A percentile compares a stretch with the other conserved stretches of the same genome.
Evolutionary conservation across 2,329 filamentous ascomycete genomes (phyloP).

Genomic region (Cladophialophora exuberans): DNA sequence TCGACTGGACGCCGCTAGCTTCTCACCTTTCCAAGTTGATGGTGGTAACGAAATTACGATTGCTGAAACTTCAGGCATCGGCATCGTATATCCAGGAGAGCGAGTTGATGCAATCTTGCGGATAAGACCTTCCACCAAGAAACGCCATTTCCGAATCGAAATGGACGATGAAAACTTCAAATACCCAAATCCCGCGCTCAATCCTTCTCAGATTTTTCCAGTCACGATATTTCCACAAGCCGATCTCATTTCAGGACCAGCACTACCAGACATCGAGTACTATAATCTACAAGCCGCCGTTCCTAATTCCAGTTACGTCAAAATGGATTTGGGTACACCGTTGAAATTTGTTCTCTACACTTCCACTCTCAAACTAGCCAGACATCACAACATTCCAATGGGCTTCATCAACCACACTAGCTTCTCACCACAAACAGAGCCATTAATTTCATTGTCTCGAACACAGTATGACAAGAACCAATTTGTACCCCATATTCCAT

Average conservation of each 20-base stretch:
- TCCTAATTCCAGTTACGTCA: constrained; percentile 34
- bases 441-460: constrained; percentile 40
- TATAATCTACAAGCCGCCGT: constrained; percentile 37
- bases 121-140: background rate
- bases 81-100: constrained; percentile 50
- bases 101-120: constrained; percentile 47
- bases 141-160: constrained; percentile 20
- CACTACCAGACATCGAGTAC: constrained; percentile 1
- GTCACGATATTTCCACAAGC: constrained; percentile 27
- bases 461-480: constrained; percentile 49
- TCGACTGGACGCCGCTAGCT: constrained; percentile 35
- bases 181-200: constrained; percentile 49
- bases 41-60: constrained; percentile 42
- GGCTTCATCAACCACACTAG: constrained; percentile 55
- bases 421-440: constrained; percentile 44
- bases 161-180: constrained; percentile 39
- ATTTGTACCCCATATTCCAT: constrained; percentile 34
- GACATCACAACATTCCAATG: constrained; percentile 47
- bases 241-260: background rate
- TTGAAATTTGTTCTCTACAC: constrained; percentile 46
- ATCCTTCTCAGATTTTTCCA: constrained; percentile 43
- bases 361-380: constrained; percentile 50
- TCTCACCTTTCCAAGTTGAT: constrained; percentile 50
- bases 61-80: constrained; percentile 39
- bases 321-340: constrained; percentile 38